Conservation (phyloP, 306 rosid species). For the Senna tora region DNA sequence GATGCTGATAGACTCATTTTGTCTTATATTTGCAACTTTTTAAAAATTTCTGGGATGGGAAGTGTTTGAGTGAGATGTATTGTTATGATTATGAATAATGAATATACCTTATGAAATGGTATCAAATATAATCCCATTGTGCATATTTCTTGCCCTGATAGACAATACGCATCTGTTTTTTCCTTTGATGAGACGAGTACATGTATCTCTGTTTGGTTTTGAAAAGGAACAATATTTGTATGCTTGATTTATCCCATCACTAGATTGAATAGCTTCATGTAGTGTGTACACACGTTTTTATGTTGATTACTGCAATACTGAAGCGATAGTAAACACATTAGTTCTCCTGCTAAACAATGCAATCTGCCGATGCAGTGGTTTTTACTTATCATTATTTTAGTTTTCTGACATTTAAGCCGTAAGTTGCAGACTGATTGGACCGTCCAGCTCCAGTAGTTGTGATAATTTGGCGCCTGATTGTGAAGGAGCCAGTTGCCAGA, state of each 20-base stretch:
- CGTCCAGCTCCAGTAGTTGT: not conserved
- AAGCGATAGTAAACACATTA: not conserved
- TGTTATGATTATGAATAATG: not conserved
- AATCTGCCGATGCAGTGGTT: not conserved
- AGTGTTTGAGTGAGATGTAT: constrained; percentile 10
- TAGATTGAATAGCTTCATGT: not conserved
- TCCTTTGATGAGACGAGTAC: not conserved
- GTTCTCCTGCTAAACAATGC: not conserved
- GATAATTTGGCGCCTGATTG: not conserved
- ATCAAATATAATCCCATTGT: not conserved
- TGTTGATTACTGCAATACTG: not conserved
- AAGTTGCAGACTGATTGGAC: too few species aligned
- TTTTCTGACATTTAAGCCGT: too few species aligned
- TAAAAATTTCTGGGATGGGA: not conserved
- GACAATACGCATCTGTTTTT: not conserved
- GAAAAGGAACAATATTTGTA: not conserved
- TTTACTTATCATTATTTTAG: too few species aligned
- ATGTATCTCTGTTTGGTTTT: not conserved
- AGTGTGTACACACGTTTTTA: not conserved
- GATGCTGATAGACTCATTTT: not conserved
- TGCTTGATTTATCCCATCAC: not conserved
- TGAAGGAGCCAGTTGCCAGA: not conserved
- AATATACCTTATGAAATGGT: constrained; percentile 19
- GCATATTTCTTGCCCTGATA: not conserved
- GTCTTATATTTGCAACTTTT: constrained; percentile 27